phyloP scores from a whole-genome alignment of 108 stramenopile genomes.

The Hondaea fermentalgiana region DNA sequence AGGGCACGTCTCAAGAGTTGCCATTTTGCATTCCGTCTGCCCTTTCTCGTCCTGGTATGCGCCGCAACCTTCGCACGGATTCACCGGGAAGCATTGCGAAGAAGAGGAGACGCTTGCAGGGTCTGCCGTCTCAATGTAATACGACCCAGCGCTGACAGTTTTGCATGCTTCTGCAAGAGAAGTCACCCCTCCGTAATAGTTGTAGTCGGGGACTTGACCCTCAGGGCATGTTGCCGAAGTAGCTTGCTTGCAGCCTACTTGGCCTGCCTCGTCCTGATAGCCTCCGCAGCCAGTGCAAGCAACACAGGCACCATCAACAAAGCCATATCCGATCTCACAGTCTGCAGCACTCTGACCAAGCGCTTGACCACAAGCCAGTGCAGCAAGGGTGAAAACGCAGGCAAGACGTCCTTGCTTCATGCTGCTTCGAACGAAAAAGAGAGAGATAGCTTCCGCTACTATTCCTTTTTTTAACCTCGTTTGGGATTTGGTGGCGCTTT shows the following conservation, averaged over 20 bases:
- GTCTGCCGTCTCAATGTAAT: background rate
- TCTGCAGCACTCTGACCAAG: too few relatives aligned
- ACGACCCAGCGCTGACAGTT: background rate
- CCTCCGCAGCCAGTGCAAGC: background rate
- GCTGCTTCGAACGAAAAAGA: too few relatives aligned
- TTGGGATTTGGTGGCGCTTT: too few relatives aligned
- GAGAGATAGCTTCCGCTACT: too few relatives aligned
- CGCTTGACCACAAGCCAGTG: too few relatives aligned
- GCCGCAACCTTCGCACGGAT: background rate
- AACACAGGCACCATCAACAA: too few relatives aligned
- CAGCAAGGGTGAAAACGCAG: too few relatives aligned
- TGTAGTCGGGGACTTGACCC: background rate
- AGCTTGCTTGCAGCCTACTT: background rate
- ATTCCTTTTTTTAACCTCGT: too few relatives aligned
- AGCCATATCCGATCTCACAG: too few relatives aligned
- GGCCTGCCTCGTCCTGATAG: background rate
- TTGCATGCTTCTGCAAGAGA: background rate
- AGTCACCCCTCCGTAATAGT: background rate
- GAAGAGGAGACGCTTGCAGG: too few relatives aligned
- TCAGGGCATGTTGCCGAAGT: background rate
- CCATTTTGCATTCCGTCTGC: background rate
- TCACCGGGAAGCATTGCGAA: background rate
- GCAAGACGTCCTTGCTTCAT: too few relatives aligned
- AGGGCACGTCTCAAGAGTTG: background rate
- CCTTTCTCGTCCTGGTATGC: background rate